phyloP scores from a whole-genome alignment of 139 green algal genomes.

The Trebouxia sp. region DNA sequence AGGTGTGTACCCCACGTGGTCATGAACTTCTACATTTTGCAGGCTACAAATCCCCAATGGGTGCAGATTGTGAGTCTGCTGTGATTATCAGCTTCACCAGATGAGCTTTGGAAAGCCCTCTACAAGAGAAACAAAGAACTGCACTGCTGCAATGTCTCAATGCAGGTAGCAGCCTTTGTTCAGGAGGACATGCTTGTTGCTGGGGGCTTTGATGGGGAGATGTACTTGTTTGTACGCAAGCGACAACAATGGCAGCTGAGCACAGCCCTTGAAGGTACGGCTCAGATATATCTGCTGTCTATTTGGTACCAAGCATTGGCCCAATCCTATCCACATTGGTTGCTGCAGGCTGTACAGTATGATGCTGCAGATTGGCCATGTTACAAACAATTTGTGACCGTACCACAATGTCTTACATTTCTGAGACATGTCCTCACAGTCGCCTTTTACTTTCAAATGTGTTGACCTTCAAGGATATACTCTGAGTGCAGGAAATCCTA shows the following conservation, averaged over 20 bases:
- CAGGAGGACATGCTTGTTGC: not conserved
- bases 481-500: slow-evolving; percentile 12
- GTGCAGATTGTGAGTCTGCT: too few species aligned
- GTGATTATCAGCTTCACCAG: too few species aligned
- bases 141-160: not conserved
- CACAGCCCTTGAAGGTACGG: not conserved
- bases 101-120: too few species aligned
- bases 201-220: slow-evolving; percentile 24
- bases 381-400: not conserved
- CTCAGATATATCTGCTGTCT: not conserved
- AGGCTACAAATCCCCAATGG: too few species aligned
- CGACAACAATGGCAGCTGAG: not conserved
- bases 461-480: too few species aligned
- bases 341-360: not conserved
- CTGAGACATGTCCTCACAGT: not conserved
- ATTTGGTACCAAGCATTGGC: not conserved
- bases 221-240: not conserved
- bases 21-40: too few species aligned
- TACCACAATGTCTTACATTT: not conserved
- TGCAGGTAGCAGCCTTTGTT: slow-evolving; percentile 15
- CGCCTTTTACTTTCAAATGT: not conserved
- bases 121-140: too few species aligned
- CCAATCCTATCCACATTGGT: not conserved
- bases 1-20: too few species aligned
- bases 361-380: not conserved